Evolutionary conservation across 345 rosid genomes (phyloP), one percentile per base, ranked within the genome.

Genomic region (Gossypium stocksii): DNA sequence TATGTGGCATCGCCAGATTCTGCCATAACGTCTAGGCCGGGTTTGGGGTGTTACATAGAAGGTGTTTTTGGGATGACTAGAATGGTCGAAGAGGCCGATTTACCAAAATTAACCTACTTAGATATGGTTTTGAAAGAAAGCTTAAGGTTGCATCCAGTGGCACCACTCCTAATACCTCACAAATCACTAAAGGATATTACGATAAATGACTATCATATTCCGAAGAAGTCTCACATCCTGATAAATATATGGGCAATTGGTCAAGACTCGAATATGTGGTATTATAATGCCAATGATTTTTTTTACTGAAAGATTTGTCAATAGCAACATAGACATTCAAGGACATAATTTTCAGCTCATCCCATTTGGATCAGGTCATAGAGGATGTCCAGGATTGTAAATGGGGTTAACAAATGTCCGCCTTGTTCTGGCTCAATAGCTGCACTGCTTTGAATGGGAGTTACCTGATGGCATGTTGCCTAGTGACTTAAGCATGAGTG

Each of bases 211-310:
- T 80, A 70, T 48, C 17, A 51, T 51, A 80, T 80, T 66, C 74
- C 74, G 0, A 72, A 66, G 14, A 72, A 76, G 5, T 53, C 82
- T 3, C 51, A 71, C 8, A 15, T 80, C 48, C 41, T 80, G 2
- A 54, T 80, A 4, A 80, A 80, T 71, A 46, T n/a, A 14, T 80
- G 76, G 71, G 60, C 79, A 0, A 70, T 79, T 1, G 81, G 68
- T 0, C 25, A 77, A 46, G 77, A 76, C 49, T 51, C 34, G 1
- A 64, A 43, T 46, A 71, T 71, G 1, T 80, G 80, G 82, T 59
- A n/a, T 0, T 62, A 75, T 1, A 72, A 61, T 11, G 29, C 15
- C 4, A 29, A 58, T 1, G 15, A 58, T 10, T 58, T 58, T 23
- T 58, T 9, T 9, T 20, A 34, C 56, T 45, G 7, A 22, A 71